A percentile compares a stretch with the other conserved stretches of the same genome.
Evolutionary conservation across 495 filamentous ascomycete genomes (phyloP).

Genomic region (Neurospora pannonica): DNA sequence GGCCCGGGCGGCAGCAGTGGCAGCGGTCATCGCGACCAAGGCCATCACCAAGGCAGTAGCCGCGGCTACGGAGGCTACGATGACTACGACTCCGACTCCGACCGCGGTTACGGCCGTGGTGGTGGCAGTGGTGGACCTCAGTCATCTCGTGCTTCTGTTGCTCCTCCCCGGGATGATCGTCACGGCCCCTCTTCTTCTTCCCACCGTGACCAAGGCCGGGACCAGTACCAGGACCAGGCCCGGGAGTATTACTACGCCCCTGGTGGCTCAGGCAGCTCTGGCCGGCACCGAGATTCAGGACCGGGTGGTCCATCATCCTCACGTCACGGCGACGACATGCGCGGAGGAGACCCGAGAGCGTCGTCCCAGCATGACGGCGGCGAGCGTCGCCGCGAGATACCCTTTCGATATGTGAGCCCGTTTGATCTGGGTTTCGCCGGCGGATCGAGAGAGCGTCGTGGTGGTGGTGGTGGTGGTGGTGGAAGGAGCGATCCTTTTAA

Average conservation of each 20-base stretch:
- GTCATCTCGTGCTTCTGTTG: background rate
- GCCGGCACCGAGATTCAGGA: background rate
- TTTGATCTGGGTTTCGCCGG: background rate
- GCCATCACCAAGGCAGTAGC: background rate
- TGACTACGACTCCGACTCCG: background rate
- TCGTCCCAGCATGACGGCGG: background rate
- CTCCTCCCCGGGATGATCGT: background rate
- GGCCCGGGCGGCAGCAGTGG: too few relatives aligned
- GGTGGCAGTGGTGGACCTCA: background rate
- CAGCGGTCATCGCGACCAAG: background rate
- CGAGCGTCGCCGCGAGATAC: background rate
- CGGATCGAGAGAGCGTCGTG: background rate
- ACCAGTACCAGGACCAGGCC: background rate
- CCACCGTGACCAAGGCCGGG: background rate
- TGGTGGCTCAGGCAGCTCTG: background rate
- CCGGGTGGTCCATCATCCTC: background rate
- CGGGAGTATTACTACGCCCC: background rate
- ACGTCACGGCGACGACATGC: background rate
- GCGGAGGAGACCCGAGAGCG: background rate
- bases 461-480: background rate
- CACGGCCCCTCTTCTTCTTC: background rate
- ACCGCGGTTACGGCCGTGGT: background rate
- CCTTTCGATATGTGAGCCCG: background rate
- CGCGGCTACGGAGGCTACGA: background rate
- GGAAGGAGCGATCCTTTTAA: background rate